Conservation (phyloP, 2,329 filamentous ascomycete genomes). For the Teratosphaeria nubilosa region DNA sequence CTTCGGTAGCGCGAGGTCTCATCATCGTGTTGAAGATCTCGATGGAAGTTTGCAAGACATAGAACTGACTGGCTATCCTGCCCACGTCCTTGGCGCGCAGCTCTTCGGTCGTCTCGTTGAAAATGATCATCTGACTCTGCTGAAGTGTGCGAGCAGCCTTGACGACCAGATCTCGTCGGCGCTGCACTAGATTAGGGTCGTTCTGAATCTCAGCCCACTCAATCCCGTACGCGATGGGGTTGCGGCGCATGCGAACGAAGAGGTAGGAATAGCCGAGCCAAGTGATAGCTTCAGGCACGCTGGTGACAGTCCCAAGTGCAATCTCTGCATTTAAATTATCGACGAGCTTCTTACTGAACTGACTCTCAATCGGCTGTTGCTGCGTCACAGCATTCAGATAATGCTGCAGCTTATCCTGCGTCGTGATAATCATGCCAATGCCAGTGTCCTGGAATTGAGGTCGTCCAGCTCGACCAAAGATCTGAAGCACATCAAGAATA, state of each 20-base stretch:
- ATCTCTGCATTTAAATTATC: constrained; percentile 97
- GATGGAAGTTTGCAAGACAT: constrained; percentile 85
- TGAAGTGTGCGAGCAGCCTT: constrained; percentile 81
- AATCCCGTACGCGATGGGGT: constrained; percentile 85
- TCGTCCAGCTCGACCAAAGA: constrained; percentile 94
- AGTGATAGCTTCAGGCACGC: constrained; percentile 82
- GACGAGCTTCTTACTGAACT: constrained; percentile 83
- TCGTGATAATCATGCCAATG: constrained; percentile 97
- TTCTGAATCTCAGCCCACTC: constrained; percentile 85
- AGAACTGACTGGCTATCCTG: constrained; percentile 93
- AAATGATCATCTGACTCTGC: constrained; percentile 97
- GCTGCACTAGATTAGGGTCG: constrained; percentile 77
- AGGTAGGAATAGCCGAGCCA: constrained; percentile 98
- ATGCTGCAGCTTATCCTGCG: constrained; percentile 82
- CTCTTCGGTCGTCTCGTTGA: constrained; percentile 89
- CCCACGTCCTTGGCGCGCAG: constrained; percentile 90
- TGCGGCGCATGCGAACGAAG: constrained; percentile 91
- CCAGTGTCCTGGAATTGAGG: constrained; percentile 96
- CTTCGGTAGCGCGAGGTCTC: constrained; percentile 73
- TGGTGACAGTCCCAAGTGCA: constrained; percentile 85
- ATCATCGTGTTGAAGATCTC: constrained; percentile 97
- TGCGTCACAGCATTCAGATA: constrained; percentile 90
- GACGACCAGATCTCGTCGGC: constrained; percentile 75
- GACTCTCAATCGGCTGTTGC: constrained; percentile 95
- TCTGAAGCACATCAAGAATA: constrained; percentile 93